Base-by-base conservation (phyloP, 495 filamentous ascomycete genomes). In the Geoglossum glabrum region DNA sequence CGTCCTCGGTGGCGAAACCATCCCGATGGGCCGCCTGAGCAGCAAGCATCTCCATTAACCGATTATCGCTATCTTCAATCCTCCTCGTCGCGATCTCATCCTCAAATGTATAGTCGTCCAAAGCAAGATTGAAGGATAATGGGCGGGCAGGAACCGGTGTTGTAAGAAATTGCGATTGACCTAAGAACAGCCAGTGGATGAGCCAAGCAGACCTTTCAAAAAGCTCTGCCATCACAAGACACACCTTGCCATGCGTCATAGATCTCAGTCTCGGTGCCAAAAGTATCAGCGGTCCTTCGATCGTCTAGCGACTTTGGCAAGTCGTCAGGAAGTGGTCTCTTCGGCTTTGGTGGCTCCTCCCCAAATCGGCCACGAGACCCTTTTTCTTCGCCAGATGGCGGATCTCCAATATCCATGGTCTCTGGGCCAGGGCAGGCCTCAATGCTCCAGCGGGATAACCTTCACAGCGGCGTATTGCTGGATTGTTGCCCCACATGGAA, bases 181-280 rank as follows among this genome's bases (percentile, higher is more conserved):
- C 90, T 97, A 45, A 31, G n/a, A n/a, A 33, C 6, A 23, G 26
- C 26, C 7, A 27, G 38, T 56, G 5, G 28, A 65, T 58, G n/a
- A n/a, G n/a, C n/a, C 55, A 15, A 28, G 34, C 17, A 26, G 40
- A 40, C 17, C 11, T 25, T 21, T 10, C 49, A 26, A 30, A 23
- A 13, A 27, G 2, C 27, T 59, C 25, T 21, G 31, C 15, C 4
- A 23, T 13, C 17, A 34, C 25, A n/a, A 45, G 47, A 58, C 59
- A 26, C 67, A 95, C 90, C 90, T 83, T 95, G 88, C 92, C 92
- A 98, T 59, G 86, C 93, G 77, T 98, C 92, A 67, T 97, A 97
- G 73, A 95, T 85, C 76, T 97, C 90, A 26, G 88, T 94, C 73
- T 96, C 90, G 8, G 76, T 77, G 27, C 84, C 76, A 60, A 73